phyloP scores from a whole-genome alignment of 345 rosid genomes.

The Populus tremula region DNA sequence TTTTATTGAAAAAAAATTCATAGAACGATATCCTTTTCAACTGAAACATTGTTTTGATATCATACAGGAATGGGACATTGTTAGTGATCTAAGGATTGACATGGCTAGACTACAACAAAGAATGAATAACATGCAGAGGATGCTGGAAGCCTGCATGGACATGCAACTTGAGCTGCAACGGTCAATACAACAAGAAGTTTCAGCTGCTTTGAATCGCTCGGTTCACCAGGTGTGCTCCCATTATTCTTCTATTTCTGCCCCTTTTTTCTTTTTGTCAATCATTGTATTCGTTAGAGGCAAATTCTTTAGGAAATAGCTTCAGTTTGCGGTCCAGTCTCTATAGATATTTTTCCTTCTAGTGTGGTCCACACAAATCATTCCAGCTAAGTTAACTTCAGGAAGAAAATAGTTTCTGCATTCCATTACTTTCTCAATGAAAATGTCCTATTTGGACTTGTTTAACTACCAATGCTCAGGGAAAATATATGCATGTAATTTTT shows the following conservation, averaged over 20 bases:
- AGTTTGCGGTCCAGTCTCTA: not conserved
- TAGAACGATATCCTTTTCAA: not conserved
- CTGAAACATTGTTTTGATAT: conserved; percentile 15
- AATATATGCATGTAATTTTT: not conserved
- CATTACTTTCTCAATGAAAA: not conserved
- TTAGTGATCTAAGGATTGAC: conserved; percentile 81
- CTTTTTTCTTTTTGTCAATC: not conserved
- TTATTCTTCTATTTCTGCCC: not conserved
- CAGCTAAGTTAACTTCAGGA: not conserved
- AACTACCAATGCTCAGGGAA: not conserved
- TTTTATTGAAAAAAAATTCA: not conserved
- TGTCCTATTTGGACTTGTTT: not conserved
- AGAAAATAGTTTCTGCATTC: not conserved
- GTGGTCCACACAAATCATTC: not conserved
- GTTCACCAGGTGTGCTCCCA: conserved; percentile 47
- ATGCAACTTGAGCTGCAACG: conserved; percentile 97
- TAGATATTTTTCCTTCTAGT: not conserved
- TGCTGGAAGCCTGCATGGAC: conserved; percentile 96
- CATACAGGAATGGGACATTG: conserved; percentile 74
- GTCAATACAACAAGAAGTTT: conserved; percentile 84
- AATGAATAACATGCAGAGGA: conserved; percentile 88
- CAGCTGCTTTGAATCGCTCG: conserved; percentile 78
- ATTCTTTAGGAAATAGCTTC: not conserved
- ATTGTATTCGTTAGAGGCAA: not conserved
- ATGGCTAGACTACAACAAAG: conserved; percentile 91